A percentile compares a stretch with the other conserved stretches of the same genome.
Conservation (phyloP, 495 filamentous ascomycete genomes). For the Trichoderma asperelloides region DNA sequence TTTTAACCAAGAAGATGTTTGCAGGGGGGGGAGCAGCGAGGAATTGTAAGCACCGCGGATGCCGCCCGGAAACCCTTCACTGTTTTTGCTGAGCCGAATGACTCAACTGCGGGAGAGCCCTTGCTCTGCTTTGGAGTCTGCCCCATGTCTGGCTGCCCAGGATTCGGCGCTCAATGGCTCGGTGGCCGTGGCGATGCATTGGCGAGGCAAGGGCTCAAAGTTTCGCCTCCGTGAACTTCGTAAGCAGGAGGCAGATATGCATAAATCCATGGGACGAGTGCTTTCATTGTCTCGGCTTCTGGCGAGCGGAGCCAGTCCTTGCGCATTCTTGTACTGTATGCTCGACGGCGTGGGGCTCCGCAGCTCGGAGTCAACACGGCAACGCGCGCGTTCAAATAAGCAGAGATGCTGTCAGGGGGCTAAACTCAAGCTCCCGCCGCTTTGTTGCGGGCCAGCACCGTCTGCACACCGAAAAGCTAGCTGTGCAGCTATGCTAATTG, state of each 20-base stretch:
- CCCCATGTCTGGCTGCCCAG: too few species aligned
- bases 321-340: not conserved
- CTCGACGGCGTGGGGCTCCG: not conserved
- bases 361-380: not conserved
- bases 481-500: too few species aligned
- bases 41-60: not conserved
- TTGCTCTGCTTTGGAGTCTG: not conserved
- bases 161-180: too few species aligned
- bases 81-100: not conserved
- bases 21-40: not conserved
- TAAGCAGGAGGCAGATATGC: too few species aligned
- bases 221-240: too few species aligned
- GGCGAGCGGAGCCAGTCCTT: not conserved
- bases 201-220: too few species aligned
- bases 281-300: too few species aligned
- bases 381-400: not conserved
- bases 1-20: not conserved
- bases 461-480: not conserved
- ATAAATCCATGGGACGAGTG: too few species aligned
- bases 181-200: too few species aligned
- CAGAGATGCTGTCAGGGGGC: not conserved
- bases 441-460: not conserved
- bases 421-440: not conserved
- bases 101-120: not conserved
- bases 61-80: not conserved